Base-by-base conservation (phyloP, 129 eudicot genomes). In the Glebionis coronaria region DNA sequence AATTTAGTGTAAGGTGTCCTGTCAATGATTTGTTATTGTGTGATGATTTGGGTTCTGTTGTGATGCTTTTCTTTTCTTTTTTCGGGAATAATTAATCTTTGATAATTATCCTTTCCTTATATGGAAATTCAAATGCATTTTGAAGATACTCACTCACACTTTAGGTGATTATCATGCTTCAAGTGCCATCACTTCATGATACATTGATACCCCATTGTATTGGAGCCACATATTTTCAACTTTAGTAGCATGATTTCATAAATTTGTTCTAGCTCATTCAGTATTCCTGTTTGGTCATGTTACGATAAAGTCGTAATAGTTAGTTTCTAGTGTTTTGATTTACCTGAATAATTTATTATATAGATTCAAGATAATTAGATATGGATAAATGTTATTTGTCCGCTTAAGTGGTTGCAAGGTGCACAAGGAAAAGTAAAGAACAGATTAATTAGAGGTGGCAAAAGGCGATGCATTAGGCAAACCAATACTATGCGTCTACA, bases 101-200 rank as follows among this genome's bases (percentile, higher is more conserved):
- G 50, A 4, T 19, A 28, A 16, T 61, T 52, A 68, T 61, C 25
- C 73, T 27, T 61, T 68, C 74, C 80, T 13, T 35, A 52, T 51
- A 12, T 60, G 75, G 58, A 68, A 51, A 60, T 40, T 23, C 0
- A 38, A n/a, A 25, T 61, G 59, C 12, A 50, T 23, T 25, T 52
- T 61, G 59, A 50, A 68, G 57, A 61, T 59, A 40, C 55, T 9
- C 29, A 54, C 9, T 5, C 25, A 29, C 67, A 72, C 14, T 49
- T 50, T 15, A 9, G 11, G 49, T 2, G 13, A 20, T 54, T 19
- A 74, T 65, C 67, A 68, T 15, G 73, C 63, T 67, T 75, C 56
- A 38, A 75, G 79, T 75, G 79, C 56, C 38, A 74, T 74, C 79
- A 67, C 38, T 59, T 75, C 69, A 21, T 57, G 67, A 51, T 7